Evolutionary conservation across 2,329 filamentous ascomycete species (phyloP).

Genomic region (Aspergillus sojae): DNA sequence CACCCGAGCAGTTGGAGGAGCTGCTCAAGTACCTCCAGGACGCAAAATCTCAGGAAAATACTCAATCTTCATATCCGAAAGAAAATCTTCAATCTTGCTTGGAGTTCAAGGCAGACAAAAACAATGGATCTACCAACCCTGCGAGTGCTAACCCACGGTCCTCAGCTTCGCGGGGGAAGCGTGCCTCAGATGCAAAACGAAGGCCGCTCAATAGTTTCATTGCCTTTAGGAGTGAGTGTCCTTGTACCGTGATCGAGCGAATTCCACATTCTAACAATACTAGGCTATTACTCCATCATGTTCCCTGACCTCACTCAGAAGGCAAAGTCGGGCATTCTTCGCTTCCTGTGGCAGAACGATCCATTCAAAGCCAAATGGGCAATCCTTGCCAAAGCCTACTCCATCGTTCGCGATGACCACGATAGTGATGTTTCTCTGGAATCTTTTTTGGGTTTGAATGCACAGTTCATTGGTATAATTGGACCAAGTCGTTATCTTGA

Average conservation of each 20-base stretch:
- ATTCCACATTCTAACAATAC: conserved; percentile 13
- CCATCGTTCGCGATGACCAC: conserved; percentile 55
- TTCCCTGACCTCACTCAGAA: conserved; percentile 56
- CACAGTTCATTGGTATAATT: conserved; percentile 52
- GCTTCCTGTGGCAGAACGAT: conserved; percentile 54
- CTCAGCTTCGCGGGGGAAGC: conserved; percentile 22
- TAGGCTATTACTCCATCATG: conserved; percentile 52
- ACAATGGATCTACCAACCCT: conserved; percentile 10
- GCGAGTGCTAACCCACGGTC: conserved; percentile 11
- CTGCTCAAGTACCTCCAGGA: conserved; percentile 24
- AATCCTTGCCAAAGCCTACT: conserved; percentile 59
- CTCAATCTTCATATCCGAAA: conserved; percentile 7
- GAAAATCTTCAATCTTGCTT: conserved; percentile 7
- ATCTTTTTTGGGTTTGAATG: conserved; percentile 50
- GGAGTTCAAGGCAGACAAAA: conserved; percentile 6
- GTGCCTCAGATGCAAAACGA: conserved; percentile 23
- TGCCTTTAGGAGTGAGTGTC: conserved; percentile 39
- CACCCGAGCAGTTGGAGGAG: conserved; percentile 26
- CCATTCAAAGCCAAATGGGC: conserved; percentile 56
- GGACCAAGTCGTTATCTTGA: conserved; percentile 50
- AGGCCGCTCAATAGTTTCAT: conserved; percentile 43
- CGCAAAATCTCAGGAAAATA: conserved; percentile 9
- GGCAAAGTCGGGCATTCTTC: conserved; percentile 54
- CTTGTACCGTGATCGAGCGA: background rate
- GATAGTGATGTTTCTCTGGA: conserved; percentile 51